Evolutionary conservation across 73 alveolate genomes (phyloP).

Genomic region (Paramecium pentaurelia): DNA sequence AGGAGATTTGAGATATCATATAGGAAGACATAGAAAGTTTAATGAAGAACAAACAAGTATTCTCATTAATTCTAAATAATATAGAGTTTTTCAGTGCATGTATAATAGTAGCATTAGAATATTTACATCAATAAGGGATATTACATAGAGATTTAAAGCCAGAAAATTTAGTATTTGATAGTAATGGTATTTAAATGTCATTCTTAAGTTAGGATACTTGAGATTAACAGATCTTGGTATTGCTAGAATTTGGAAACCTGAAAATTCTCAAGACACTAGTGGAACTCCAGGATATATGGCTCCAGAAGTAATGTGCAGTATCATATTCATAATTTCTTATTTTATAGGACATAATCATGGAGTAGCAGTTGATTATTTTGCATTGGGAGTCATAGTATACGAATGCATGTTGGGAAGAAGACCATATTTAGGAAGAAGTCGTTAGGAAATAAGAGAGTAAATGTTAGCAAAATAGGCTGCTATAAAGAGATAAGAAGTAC

Average conservation of each 20-base stretch:
- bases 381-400: conserved; percentile 91
- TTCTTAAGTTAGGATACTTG: conserved; percentile 74
- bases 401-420: conserved; percentile 96
- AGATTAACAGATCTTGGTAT: conserved; percentile 94
- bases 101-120: conserved; percentile 88
- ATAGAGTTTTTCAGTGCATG: conserved; percentile 90
- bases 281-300: conserved; percentile 99
- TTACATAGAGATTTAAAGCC: conserved; percentile 97
- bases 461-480: conserved; percentile 84
- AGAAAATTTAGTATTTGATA: conserved; percentile 91
- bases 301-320: conserved; percentile 73
- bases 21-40: conserved; percentile 80
- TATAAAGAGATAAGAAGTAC: conserved; percentile 78
- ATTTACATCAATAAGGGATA: conserved; percentile 86
- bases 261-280: conserved; percentile 91
- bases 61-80: neutral
- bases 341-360: conserved; percentile 89
- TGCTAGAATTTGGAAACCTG: conserved; percentile 82
- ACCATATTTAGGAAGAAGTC: conserved; percentile 85
- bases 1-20: conserved; percentile 94
- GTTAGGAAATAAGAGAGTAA: conserved; percentile 77
- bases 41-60: conserved; percentile 89
- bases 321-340: neutral
- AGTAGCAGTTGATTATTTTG: conserved; percentile 93
- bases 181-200: neutral